Conservation (phyloP, 441 rosid genomes). For the Erysimum pusillum region DNA sequence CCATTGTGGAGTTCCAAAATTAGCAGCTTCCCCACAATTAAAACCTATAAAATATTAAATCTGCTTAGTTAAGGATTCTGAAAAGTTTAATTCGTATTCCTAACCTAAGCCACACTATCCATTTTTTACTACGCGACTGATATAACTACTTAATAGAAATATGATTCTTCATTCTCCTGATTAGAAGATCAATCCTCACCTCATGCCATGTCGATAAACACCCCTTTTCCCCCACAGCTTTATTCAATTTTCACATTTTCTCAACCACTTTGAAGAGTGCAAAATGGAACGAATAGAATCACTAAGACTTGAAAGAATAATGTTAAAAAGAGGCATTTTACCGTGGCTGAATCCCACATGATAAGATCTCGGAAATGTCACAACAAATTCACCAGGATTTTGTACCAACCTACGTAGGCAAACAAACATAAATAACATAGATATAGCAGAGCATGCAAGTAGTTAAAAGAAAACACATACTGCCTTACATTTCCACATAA, state of each 20-base stretch:
- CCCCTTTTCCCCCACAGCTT: slow-evolving; percentile 30
- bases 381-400: slow-evolving; percentile 99
- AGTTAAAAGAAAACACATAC: slow-evolving; percentile 17
- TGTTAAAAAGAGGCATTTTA: slow-evolving; percentile 55
- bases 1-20: slow-evolving; percentile 99
- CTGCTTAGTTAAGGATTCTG: slow-evolving; percentile 30
- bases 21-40: slow-evolving; percentile 99
- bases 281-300: slow-evolving; percentile 35
- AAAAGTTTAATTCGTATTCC: slow-evolving; percentile 25
- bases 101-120: slow-evolving; percentile 26
- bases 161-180: slow-evolving; percentile 27
- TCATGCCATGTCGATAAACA: slow-evolving; percentile 32
- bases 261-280: slow-evolving; percentile 30
- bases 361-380: slow-evolving; percentile 99
- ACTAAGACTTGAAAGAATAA: slow-evolving; percentile 37
- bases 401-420: slow-evolving; percentile 84
- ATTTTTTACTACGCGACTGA: slow-evolving; percentile 28
- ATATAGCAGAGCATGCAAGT: slow-evolving; percentile 46
- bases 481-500: slow-evolving; percentile 32
- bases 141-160: slow-evolving; percentile 15
- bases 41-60: slow-evolving; percentile 63
- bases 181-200: slow-evolving; percentile 36
- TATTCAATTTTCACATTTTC: slow-evolving; percentile 25
- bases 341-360: slow-evolving; percentile 99
- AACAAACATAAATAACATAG: slow-evolving; percentile 42